phyloP scores from a whole-genome alignment of 495 filamentous ascomycete genomes.

The Trichoderma parareesei region DNA sequence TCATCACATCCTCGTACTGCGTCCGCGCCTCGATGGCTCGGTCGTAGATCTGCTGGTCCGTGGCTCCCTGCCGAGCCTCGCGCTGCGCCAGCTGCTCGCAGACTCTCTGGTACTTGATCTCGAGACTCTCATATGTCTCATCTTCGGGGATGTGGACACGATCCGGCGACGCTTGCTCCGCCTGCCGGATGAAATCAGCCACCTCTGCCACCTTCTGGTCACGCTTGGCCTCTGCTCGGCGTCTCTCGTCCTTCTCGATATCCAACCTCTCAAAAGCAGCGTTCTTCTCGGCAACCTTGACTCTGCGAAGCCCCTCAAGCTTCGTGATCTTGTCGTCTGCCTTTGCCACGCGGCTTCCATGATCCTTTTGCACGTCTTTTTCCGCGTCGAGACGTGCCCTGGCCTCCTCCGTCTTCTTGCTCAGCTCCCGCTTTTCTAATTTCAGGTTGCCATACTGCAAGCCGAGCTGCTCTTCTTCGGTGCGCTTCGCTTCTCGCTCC shows the following conservation, averaged over 20 bases:
- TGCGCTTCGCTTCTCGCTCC: slow-evolving; percentile 24
- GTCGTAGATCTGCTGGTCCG: slow-evolving; percentile 54
- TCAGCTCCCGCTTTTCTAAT: slow-evolving; percentile 30
- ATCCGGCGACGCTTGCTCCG: slow-evolving; percentile 41
- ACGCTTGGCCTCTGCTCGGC: slow-evolving; percentile 35
- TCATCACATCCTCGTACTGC: slow-evolving; percentile 36
- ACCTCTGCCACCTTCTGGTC: slow-evolving; percentile 41
- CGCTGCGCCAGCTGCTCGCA: slow-evolving; percentile 49
- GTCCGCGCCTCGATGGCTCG: slow-evolving; percentile 26
- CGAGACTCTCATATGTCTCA: slow-evolving; percentile 56
- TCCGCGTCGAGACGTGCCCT: slow-evolving; percentile 19
- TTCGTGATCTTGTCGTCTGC: slow-evolving; percentile 48
- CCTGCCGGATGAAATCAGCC: slow-evolving; percentile 48
- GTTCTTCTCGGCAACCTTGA: slow-evolving; percentile 60
- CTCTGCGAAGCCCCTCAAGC: slow-evolving; percentile 40
- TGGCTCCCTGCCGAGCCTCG: slow-evolving; percentile 44
- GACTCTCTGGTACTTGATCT: slow-evolving; percentile 55
- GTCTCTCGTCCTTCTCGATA: slow-evolving; percentile 38
- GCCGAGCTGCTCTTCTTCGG: slow-evolving; percentile 30
- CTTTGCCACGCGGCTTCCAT: slow-evolving; percentile 43
- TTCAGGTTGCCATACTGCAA: slow-evolving; percentile 32
- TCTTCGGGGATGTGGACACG: slow-evolving; percentile 60
- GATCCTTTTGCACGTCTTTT: slow-evolving; percentile 35
- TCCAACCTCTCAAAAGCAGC: slow-evolving; percentile 45
- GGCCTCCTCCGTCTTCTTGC: slow-evolving; percentile 24